Percentiles rank a stretch among this genome's conserved stretches.
phyloP scores from a whole-genome alignment of 1,284 basidiomycete genomes.

The Sporisorium graminicola region DNA sequence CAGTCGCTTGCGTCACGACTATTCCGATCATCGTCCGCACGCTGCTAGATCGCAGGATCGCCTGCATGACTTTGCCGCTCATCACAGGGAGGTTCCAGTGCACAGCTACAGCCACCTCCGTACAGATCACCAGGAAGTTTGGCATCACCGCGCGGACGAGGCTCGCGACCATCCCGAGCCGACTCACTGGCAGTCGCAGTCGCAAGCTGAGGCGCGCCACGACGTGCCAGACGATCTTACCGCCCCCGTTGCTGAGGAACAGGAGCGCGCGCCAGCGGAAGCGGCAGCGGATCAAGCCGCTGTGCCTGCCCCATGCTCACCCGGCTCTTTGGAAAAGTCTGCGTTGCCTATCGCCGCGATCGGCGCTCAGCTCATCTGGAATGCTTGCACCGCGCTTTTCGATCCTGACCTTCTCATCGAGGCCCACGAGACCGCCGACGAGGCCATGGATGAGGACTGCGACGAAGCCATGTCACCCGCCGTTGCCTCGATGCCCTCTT shows the following conservation, averaged over 20 bases:
- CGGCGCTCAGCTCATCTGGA: conserved; percentile 66
- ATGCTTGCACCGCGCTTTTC: conserved; percentile 55
- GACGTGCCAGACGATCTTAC: not conserved
- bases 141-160: conserved; percentile 15
- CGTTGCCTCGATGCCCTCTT: conserved; percentile 40
- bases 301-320: conserved; percentile 58
- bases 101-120: conserved; percentile 7
- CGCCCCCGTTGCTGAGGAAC: conserved; percentile 1
- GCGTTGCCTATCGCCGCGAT: conserved; percentile 61
- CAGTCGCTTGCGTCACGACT: conserved; percentile 13
- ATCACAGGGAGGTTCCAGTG: conserved; percentile 10
- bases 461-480: conserved; percentile 39
- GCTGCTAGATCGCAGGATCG: conserved; percentile 12
- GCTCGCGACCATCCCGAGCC: conserved; percentile 5
- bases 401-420: conserved; percentile 44
- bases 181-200: conserved; percentile 19
- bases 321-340: conserved; percentile 59
- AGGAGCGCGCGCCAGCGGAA: conserved; percentile 1
- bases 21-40: conserved; percentile 8
- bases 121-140: conserved; percentile 8
- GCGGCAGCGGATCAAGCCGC: conserved; percentile 17
- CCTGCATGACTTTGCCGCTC: conserved; percentile 13
- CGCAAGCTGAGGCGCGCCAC: conserved; percentile 19
- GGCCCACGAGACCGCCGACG: conserved; percentile 37
- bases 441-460: conserved; percentile 36